phyloP scores from a whole-genome alignment of 1,139 yeast genomes.

The Blastobotrys capitulatus region DNA sequence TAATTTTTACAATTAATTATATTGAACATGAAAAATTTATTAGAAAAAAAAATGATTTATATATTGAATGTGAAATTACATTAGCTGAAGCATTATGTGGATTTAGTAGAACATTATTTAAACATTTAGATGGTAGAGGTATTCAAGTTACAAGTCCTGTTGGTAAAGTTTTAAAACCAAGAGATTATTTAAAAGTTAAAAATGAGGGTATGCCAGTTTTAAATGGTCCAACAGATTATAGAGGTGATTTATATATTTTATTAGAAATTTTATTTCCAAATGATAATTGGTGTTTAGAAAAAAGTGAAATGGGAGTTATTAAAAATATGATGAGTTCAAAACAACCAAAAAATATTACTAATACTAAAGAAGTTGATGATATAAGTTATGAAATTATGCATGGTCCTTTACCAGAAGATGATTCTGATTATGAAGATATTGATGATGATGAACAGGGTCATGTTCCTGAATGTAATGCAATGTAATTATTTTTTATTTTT shows the following conservation, averaged over 20 bases:
- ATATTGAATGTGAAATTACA: slow-evolving; percentile 54
- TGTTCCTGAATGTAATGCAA: slow-evolving; percentile 22
- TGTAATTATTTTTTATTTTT: slow-evolving; percentile 14
- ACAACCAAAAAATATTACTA: slow-evolving; percentile 11
- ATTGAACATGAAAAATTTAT: slow-evolving; percentile 42
- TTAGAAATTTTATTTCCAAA: slow-evolving; percentile 76
- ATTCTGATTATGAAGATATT: slow-evolving; percentile 13
- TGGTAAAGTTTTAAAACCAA: slow-evolving; percentile 72
- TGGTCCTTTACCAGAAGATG: slow-evolving; percentile 12
- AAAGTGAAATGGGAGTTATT: slow-evolving; percentile 24
- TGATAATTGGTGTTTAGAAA: slow-evolving; percentile 40
- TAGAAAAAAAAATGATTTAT: slow-evolving; percentile 61
- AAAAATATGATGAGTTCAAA: slow-evolving; percentile 19
- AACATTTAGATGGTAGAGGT: slow-evolving; percentile 78
- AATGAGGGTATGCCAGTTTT: slow-evolving; percentile 83
- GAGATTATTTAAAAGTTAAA: slow-evolving; percentile 57
- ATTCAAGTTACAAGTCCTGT: slow-evolving; percentile 55
- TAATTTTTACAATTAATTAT: slow-evolving; percentile 55
- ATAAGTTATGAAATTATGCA: slow-evolving; percentile 18
- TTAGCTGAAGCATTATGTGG: slow-evolving; percentile 83
- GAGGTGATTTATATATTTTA: slow-evolving; percentile 72
- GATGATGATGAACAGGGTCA: slow-evolving; percentile 13
- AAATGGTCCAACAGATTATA: slow-evolving; percentile 31
- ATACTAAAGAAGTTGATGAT: slow-evolving; percentile 23
- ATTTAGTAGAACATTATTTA: slow-evolving; percentile 58